Conservation (phyloP, 148 eudicot species). For the Spergularia marina region DNA sequence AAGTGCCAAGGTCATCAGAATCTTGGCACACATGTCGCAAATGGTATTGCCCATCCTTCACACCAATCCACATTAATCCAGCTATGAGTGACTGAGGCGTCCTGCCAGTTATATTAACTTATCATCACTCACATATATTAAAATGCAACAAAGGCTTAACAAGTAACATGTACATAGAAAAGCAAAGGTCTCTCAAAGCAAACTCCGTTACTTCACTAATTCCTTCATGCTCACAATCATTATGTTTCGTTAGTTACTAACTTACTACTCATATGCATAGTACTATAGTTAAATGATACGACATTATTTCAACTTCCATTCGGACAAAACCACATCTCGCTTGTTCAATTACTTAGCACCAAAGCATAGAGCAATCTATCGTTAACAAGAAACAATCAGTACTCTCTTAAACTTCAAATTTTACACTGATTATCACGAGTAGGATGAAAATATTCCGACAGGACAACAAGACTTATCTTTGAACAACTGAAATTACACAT, state of each 20-base stretch:
- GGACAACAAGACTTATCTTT: too few species aligned
- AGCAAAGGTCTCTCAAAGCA: not conserved
- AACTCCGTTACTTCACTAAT: not conserved
- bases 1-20: constrained; percentile 69
- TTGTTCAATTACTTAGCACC: too few species aligned
- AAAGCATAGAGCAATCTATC: too few species aligned
- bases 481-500: too few species aligned
- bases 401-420: too few species aligned
- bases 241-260: not conserved
- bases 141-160: too few species aligned
- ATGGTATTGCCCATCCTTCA: constrained; percentile 72
- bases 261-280: not conserved
- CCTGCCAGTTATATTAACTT: constrained; percentile 43
- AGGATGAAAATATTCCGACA: too few species aligned
- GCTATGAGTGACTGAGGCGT: constrained; percentile 74
- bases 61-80: constrained; percentile 93
- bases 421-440: too few species aligned
- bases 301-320: not conserved
- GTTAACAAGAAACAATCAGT: too few species aligned
- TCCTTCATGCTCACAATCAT: not conserved
- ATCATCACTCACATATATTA: constrained; percentile 5
- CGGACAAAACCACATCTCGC: too few species aligned
- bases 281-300: not conserved
- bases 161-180: too few species aligned
- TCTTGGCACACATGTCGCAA: constrained; percentile 90